Base-by-base conservation (phyloP, 306 rosid species). In the Pachyrhizus erosus region DNA sequence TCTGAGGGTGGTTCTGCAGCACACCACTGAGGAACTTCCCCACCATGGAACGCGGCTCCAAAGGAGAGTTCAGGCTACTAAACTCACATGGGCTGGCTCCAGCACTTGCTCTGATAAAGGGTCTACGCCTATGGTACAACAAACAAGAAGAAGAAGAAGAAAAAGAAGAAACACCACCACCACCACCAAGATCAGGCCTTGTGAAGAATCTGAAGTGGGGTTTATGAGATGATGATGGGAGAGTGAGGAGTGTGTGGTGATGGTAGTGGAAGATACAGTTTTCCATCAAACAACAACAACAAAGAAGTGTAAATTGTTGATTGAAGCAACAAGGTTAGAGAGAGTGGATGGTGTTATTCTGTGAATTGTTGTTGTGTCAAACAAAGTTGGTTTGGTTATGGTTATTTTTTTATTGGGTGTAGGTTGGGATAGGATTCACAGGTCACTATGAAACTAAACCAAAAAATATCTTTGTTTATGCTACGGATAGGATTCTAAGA, bases 1-100 rank as follows among this genome's bases (percentile, higher is more conserved):
- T 67, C 81, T 87, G 93, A 15, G 91, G 89, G n/a, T 93, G 97
- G 61, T 96, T 93, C 85, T 91, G 99, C 80, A 96, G 46, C 3
- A 96, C 98, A 3, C 89, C 62, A 46, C 86, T 80, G 1, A 96
- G 89, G 48, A 82, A 91, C 79, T 87, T 91, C 0, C 98, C 99
- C 17, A 81, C 86, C 39, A 72, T 55, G 14, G 99, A 88, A 49
- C 89, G 84, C 9, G 93, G 91, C 65, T 87, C 88, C 49, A 96
- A 80, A 7, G 99, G 99, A 31, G 94, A 86, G 79, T 91, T 91
- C 14, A 93, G 75, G 82, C 94, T 91, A 23, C 91, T 83, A 29
- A 77, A 88, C 65, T 83, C 86, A 31, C 89, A 85, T 72, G 52
- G 82, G 13, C 80, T 88, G 0, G 89, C 84, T 8, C 82, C 89